Evolutionary conservation across 2,329 filamentous ascomycete species (phyloP).

Genomic region (Chaetothyriales sp.): DNA sequence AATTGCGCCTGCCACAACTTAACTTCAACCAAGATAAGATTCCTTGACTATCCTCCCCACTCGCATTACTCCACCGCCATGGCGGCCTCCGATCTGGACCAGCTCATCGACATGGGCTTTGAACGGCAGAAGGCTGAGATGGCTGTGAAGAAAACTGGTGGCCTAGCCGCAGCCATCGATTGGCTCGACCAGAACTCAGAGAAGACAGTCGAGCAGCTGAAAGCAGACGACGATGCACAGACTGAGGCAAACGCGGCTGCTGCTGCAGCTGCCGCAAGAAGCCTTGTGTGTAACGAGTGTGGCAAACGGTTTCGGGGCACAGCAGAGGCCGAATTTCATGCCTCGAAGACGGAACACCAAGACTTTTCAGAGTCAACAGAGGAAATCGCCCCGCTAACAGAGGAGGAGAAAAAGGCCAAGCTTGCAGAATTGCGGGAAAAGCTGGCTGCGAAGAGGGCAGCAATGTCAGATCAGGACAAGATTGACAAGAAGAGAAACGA

Average conservation of each 20-base stretch:
- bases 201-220: constrained; percentile 68
- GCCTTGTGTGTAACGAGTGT: constrained; percentile 86
- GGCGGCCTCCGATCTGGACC: constrained; percentile 39
- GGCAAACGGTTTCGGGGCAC: constrained; percentile 76
- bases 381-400: constrained; percentile 76
- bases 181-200: constrained; percentile 91
- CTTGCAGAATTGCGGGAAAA: constrained; percentile 60
- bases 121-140: constrained; percentile 67
- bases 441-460: constrained; percentile 56
- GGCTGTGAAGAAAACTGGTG: constrained; percentile 69
- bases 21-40: too few species aligned
- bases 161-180: constrained; percentile 72
- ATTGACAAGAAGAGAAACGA: constrained; percentile 75
- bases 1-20: too few species aligned
- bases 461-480: constrained; percentile 57
- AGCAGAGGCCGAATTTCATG: constrained; percentile 76
- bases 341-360: constrained; percentile 74
- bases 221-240: constrained; percentile 39
- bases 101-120: constrained; percentile 58
- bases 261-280: constrained; percentile 53
- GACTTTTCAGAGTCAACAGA: constrained; percentile 91
- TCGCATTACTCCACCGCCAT: constrained; percentile 3
- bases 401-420: constrained; percentile 74
- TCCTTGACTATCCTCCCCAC: too few species aligned
- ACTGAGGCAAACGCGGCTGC: constrained; percentile 50